These are phyloP conservation scores for Cyberlindnera subsufficiens DNA, from an alignment of 805 yeast species.

Conservation along the genomic window DNA sequence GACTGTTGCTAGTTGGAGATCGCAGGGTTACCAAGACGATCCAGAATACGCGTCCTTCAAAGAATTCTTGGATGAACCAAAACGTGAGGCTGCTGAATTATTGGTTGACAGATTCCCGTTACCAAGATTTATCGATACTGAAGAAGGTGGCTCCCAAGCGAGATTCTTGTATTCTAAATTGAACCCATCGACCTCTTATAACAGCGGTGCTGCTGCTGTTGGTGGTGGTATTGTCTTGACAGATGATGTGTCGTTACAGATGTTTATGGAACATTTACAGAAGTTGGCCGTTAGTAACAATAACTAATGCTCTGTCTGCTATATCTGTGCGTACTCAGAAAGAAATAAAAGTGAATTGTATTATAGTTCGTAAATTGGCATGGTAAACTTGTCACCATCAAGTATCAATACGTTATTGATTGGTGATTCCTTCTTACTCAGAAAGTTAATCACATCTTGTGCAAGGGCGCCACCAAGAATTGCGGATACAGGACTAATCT, in stretches of 20 bases:
- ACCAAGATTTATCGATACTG: constrained; percentile 95
- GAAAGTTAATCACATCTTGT: constrained; percentile 81
- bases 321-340: too few relatives aligned
- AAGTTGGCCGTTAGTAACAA: constrained; percentile 64
- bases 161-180: constrained; percentile 91
- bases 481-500: constrained; percentile 80
- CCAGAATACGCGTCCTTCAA: constrained; percentile 87
- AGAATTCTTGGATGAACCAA: constrained; percentile 80
- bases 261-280: constrained; percentile 91
- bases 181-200: constrained; percentile 87
- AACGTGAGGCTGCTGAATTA: constrained; percentile 86
- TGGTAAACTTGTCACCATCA: constrained; percentile 64
- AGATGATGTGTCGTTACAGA: constrained; percentile 92
- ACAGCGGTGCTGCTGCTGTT: constrained; percentile 40
- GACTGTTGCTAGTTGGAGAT: constrained; percentile 94
- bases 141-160: constrained; percentile 98
- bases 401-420: constrained; percentile 74
- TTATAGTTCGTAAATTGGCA: constrained; percentile 66
- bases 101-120: constrained; percentile 93
- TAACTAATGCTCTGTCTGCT: not conserved
- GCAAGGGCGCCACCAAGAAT: constrained; percentile 85
- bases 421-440: constrained; percentile 74
- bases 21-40: constrained; percentile 87
- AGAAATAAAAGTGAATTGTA: not conserved
- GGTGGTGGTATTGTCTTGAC: constrained; percentile 84